Conservation (phyloP, 257 asterid species). For the Nemophila menziesii region DNA sequence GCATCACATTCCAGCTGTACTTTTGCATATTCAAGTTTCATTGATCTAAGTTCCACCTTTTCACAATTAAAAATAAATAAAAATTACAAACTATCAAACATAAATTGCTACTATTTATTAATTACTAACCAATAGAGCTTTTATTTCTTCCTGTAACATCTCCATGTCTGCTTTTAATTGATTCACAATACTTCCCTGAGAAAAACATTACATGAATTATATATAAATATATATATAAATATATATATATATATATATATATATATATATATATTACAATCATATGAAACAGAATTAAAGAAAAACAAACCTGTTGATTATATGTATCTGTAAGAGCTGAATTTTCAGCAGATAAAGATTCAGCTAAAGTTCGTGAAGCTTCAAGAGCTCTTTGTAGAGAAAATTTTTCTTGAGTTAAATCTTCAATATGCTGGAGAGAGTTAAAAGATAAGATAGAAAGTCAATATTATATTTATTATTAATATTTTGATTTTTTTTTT, state of each 20-base stretch:
- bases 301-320: constrained; percentile 69
- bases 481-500: too few species aligned
- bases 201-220: constrained; percentile 12
- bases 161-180: constrained; percentile 78
- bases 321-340: constrained; percentile 78
- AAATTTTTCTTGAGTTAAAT: constrained; percentile 90
- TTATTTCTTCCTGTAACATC: constrained; percentile 67
- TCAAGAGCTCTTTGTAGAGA: constrained; percentile 94
- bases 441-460: neutral
- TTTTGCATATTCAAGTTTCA: constrained; percentile 57
- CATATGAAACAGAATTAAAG: neutral
- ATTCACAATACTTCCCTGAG: constrained; percentile 70
- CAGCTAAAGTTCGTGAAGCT: constrained; percentile 76
- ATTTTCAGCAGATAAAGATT: constrained; percentile 94
- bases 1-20: constrained; percentile 88
- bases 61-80: constrained; percentile 2
- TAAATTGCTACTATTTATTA: too few species aligned
- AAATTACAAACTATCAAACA: neutral
- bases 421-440: constrained; percentile 79
- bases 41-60: constrained; percentile 76
- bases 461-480: too few species aligned
- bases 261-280: too few species aligned
- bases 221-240: neutral
- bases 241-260: too few species aligned
- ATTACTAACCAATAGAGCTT: constrained; percentile 68